Evolutionary conservation across 768 basidiomycete genomes (phyloP).

Genomic region (Sarcomyxa edulis): DNA sequence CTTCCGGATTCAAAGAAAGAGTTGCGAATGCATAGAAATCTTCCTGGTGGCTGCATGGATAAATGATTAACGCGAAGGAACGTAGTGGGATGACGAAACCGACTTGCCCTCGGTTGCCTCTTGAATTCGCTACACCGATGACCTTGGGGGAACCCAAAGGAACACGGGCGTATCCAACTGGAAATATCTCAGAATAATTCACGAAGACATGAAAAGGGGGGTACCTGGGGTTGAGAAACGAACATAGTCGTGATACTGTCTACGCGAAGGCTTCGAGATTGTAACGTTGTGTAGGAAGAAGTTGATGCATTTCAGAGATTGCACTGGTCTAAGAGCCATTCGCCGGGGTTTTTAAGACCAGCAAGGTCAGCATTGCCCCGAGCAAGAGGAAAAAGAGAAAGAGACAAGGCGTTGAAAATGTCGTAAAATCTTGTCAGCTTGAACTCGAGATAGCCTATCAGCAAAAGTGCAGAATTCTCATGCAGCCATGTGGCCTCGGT

Average conservation of each 20-base stretch:
- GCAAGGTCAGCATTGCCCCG: too few species aligned
- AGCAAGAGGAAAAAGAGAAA: too few species aligned
- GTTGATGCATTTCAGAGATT: too few species aligned
- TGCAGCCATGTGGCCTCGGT: too few species aligned
- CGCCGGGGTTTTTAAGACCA: too few species aligned
- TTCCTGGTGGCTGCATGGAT: slow-evolving; percentile 71
- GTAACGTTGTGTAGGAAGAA: too few species aligned
- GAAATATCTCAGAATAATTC: slow-evolving; percentile 12
- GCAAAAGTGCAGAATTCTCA: too few species aligned
- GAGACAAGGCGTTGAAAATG: too few species aligned
- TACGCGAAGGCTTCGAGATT: too few species aligned
- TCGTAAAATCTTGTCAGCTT: too few species aligned
- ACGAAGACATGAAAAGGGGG: not conserved
- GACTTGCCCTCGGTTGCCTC: slow-evolving; percentile 71
- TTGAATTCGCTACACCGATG: slow-evolving; percentile 68
- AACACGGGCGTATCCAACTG: slow-evolving; percentile 62
- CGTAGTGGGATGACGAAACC: slow-evolving; percentile 1
- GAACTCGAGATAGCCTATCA: too few species aligned
- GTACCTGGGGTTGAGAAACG: slow-evolving; percentile 42
- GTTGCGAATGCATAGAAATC: slow-evolving; percentile 78
- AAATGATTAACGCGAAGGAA: slow-evolving; percentile 5
- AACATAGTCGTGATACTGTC: slow-evolving; percentile 78
- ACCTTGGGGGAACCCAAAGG: slow-evolving; percentile 74
- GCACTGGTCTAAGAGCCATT: too few species aligned
- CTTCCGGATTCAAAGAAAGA: slow-evolving; percentile 70